Evolutionary conservation across 345 rosid genomes (phyloP).

Genomic region (Eucalyptus marginata): DNA sequence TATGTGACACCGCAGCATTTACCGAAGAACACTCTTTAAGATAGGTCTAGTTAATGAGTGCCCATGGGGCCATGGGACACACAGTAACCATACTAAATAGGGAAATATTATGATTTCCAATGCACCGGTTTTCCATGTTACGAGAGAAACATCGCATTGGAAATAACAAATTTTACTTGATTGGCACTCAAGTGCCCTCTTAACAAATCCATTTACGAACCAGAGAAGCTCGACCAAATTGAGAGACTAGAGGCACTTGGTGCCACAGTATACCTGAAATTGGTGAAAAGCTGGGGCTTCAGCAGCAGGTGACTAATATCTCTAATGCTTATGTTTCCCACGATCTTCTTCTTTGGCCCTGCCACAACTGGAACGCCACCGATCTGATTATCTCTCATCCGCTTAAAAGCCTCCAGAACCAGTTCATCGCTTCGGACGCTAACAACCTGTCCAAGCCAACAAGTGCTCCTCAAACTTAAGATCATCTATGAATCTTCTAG

Average conservation of each 20-base stretch:
- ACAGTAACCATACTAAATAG: not conserved
- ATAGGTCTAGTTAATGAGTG: not conserved
- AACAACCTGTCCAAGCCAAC: slow-evolving; percentile 32
- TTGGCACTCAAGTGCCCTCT: not conserved
- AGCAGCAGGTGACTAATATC: slow-evolving; percentile 71
- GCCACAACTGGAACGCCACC: slow-evolving; percentile 81
- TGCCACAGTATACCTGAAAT: slow-evolving; percentile 49
- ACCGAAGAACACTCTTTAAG: not conserved
- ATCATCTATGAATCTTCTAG: not conserved
- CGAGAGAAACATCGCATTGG: not conserved
- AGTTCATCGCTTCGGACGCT: slow-evolving; percentile 44
- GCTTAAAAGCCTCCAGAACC: slow-evolving; percentile 76
- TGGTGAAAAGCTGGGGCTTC: slow-evolving; percentile 64
- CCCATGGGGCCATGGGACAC: not conserved
- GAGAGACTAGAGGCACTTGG: not conserved
- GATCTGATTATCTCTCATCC: slow-evolving; percentile 58
- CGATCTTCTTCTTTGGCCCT: slow-evolving; percentile 26
- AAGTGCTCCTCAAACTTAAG: not conserved
- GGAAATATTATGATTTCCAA: not conserved
- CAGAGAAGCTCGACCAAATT: not conserved
- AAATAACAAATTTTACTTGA: not conserved
- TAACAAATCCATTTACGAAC: not conserved
- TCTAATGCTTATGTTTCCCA: slow-evolving; percentile 42
- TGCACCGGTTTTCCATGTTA: not conserved
- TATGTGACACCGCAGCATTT: not conserved